A percentile compares a stretch with the other conserved stretches of the same genome.
phyloP scores from a whole-genome alignment of 331 rosid species.

The Malus hybrid region DNA sequence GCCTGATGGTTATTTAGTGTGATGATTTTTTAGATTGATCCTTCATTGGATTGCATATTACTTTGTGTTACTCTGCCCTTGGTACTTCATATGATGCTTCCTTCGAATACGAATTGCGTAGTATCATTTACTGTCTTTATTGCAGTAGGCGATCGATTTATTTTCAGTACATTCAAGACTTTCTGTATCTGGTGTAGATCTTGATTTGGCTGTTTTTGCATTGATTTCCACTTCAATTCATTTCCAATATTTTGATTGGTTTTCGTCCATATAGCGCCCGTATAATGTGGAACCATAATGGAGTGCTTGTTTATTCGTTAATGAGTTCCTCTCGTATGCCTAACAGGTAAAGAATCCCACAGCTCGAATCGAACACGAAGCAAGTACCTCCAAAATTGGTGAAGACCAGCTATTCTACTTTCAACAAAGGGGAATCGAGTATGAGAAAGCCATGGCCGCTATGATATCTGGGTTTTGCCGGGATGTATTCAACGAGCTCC shows the following conservation, averaged over 20 bases:
- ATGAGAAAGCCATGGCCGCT: conserved; percentile 89
- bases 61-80: neutral
- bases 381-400: conserved; percentile 83
- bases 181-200: neutral
- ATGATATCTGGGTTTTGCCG: conserved; percentile 91
- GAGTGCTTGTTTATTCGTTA: neutral
- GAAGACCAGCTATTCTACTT: conserved; percentile 86
- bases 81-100: neutral
- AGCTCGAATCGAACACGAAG: conserved; percentile 77
- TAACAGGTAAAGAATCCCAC: conserved; percentile 76
- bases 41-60: neutral
- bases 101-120: too few species aligned
- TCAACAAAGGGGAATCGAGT: conserved; percentile 83
- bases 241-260: neutral
- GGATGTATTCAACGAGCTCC: conserved; percentile 87
- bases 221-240: neutral
- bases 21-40: neutral
- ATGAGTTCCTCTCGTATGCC: neutral
- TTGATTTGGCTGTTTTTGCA: neutral
- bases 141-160: neutral
- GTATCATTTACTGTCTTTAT: neutral
- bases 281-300: neutral
- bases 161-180: neutral
- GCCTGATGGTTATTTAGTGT: neutral
- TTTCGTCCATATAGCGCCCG: neutral